Evolutionary conservation across 345 rosid genomes (phyloP).

Genomic region (Durio zibethinus): DNA sequence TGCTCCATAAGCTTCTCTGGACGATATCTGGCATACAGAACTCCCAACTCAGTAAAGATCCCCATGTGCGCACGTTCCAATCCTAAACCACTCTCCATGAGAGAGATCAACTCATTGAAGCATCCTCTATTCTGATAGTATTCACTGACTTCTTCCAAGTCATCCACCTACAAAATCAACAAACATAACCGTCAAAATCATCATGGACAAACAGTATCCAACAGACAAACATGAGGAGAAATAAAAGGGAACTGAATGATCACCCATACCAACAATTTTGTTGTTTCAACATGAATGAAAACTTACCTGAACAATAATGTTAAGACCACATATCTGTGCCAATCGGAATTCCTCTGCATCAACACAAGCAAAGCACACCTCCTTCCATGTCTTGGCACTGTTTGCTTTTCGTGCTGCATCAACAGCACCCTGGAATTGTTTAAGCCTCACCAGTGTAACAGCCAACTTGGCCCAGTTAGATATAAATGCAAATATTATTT

Average conservation of each 20-base stretch:
- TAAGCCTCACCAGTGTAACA: constrained; percentile 82
- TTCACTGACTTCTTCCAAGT: constrained; percentile 94
- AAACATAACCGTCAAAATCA: constrained; percentile 5
- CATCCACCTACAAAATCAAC: constrained; percentile 68
- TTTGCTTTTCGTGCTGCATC: constrained; percentile 99
- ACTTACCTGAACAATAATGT: constrained; percentile 83
- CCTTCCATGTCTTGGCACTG: constrained; percentile 99
- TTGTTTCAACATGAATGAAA: not conserved
- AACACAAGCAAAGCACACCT: constrained; percentile 98
- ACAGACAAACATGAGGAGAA: not conserved
- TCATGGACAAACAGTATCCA: not conserved
- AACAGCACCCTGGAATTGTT: constrained; percentile 97
- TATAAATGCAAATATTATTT: constrained; percentile 85
- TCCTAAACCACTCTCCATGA: constrained; percentile 98
- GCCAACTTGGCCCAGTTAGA: constrained; percentile 99
- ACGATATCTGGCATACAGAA: constrained; percentile 94
- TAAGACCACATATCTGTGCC: constrained; percentile 97
- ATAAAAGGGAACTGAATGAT: not conserved
- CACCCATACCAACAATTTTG: not conserved
- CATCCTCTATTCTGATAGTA: constrained; percentile 95
- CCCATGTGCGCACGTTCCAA: constrained; percentile 99
- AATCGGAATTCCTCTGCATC: constrained; percentile 96
- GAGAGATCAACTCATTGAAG: constrained; percentile 94
- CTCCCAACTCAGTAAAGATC: constrained; percentile 97
- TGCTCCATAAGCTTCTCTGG: constrained; percentile 98